phyloP scores from a whole-genome alignment of 805 yeast species.

The Saccharomycopsis fibuligera region DNA sequence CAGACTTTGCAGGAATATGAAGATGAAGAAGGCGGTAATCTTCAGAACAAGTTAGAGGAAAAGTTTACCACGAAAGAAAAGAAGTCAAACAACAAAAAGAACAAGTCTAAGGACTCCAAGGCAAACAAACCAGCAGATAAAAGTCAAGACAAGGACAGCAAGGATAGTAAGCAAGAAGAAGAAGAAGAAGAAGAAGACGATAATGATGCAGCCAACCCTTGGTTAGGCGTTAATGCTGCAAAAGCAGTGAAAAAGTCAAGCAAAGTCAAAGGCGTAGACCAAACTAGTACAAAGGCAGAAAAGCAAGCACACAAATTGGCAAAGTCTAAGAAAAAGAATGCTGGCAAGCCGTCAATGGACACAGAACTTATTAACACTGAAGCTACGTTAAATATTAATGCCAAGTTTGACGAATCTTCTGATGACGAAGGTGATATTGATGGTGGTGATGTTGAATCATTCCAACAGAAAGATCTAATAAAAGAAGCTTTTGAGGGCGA shows the following conservation, averaged over 20 bases:
- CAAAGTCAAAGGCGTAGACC: conserved; percentile 42
- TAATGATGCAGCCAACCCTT: conserved; percentile 39
- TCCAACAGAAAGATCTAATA: conserved; percentile 76
- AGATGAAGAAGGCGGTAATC: conserved; percentile 43
- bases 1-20: conserved; percentile 38
- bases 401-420: conserved; percentile 27
- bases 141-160: not conserved
- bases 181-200: conserved; percentile 19
- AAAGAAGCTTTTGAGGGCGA: conserved; percentile 97
- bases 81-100: conserved; percentile 10
- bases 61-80: conserved; percentile 21
- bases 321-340: conserved; percentile 27
- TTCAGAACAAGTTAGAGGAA: conserved; percentile 35
- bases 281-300: conserved; percentile 41
- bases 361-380: conserved; percentile 27
- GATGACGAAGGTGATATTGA: conserved; percentile 42
- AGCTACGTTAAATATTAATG: conserved; percentile 11
- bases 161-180: conserved; percentile 16
- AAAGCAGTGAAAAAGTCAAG: conserved; percentile 32
- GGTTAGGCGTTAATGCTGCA: conserved; percentile 36
- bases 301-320: conserved; percentile 42
- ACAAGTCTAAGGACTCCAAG: conserved; percentile 4
- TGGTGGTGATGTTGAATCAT: conserved; percentile 41
- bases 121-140: not conserved
- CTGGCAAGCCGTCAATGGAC: conserved; percentile 6